Evolutionary conservation across 2,329 filamentous ascomycete species (phyloP), one percentile per base, ranked within the genome.

Genomic region (Dactylella cylindrospora): DNA sequence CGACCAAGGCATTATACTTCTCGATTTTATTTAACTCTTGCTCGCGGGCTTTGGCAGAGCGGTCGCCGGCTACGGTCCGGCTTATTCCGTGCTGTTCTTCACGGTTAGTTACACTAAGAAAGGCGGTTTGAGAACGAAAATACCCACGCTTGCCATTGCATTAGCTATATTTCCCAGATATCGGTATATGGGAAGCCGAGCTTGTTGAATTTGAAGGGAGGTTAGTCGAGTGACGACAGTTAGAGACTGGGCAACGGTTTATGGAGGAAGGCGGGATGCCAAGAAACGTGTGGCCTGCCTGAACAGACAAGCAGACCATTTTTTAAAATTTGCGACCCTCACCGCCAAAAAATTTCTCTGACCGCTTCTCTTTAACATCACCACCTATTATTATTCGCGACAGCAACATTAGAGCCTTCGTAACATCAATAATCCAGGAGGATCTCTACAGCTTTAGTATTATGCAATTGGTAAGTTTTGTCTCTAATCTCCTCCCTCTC

Each of bases 51-150:
- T 88, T 82, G 68, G 86, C 83, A 69, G 74, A 76, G 68, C 79
- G 77, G 65, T 47, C 36, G 5, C 59, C 29, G 39, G 67, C 64
- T 19, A 79, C 78, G 64, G 81, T 79, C 70, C 90, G 86, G 70
- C 87, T 81, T 72, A 94, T 80, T 71, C 88, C 89, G 80, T 96
- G 90, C 89, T 95, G 75, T 1, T 25, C n/a, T n/a, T n/a, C n/a
- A n/a, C n/a, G n/a, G n/a, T n/a, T n/a, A n/a, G n/a, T n/a, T n/a
- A n/a, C n/a, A n/a, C n/a, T n/a, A n/a, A n/a, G n/a, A n/a, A n/a
- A n/a, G n/a, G n/a, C n/a, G n/a, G n/a, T n/a, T n/a, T n/a, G n/a
- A n/a, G n/a, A n/a, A 10, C 3, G 13, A 25, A 10, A 10, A 12
- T 9, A 28, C 55, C 44, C 29, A 61, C 55, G 19, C 47, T 61